A percentile compares a stretch with the other conserved stretches of the same genome.
phyloP scores from a whole-genome alignment of 176 grass and related monocot species.

The Tillandsia fasciculata region DNA sequence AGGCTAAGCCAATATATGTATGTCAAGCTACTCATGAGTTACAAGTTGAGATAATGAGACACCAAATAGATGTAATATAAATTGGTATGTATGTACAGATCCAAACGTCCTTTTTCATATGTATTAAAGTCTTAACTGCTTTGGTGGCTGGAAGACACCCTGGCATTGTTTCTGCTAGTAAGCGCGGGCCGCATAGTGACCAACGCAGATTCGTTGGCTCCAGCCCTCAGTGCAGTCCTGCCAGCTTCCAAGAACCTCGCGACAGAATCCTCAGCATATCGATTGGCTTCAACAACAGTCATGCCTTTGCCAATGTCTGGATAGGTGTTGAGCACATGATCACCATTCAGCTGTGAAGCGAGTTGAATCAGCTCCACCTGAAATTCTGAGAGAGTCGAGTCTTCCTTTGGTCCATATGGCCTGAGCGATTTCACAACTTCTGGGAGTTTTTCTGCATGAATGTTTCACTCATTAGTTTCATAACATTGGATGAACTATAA shows the following conservation, averaged over 20 bases:
- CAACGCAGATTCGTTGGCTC: constrained; percentile 84
- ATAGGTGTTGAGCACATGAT: constrained; percentile 91
- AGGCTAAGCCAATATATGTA: no score
- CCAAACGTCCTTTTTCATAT: neutral
- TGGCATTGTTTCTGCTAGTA: constrained; percentile 48
- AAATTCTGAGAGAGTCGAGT: constrained; percentile 70
- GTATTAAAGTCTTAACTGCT: neutral
- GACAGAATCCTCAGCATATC: constrained; percentile 88
- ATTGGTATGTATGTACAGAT: neutral
- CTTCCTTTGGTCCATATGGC: constrained; percentile 80
- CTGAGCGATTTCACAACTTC: constrained; percentile 74
- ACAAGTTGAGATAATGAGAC: no score
- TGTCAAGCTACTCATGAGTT: no score
- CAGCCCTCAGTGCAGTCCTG: constrained; percentile 68
- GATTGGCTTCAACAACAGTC: constrained; percentile 77
- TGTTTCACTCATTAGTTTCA: neutral
- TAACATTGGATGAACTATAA: neutral
- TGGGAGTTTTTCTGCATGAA: constrained; percentile 76
- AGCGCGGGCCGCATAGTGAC: constrained; percentile 92
- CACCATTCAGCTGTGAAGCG: constrained; percentile 85
- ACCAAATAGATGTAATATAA: neutral
- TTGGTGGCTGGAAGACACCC: constrained; percentile 26
- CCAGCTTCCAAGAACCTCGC: constrained; percentile 91
- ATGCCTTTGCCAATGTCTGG: constrained; percentile 90
- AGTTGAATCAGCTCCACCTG: constrained; percentile 98